Base-by-base conservation (phyloP, 169 alveolate genomes). In the Plasmodium falciparum region DNA sequence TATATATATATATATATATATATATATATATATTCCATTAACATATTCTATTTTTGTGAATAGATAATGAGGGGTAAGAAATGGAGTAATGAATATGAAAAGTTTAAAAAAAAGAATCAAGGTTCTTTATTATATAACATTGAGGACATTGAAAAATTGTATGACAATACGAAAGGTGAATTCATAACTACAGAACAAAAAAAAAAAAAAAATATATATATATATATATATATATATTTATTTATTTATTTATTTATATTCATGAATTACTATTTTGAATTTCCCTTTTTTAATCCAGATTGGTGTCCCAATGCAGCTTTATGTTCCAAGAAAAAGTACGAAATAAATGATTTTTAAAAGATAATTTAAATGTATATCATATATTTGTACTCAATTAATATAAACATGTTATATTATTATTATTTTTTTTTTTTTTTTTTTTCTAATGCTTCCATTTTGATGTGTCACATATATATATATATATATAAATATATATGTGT, bases 261-360 rank as follows among this genome's bases (percentile, higher is more conserved):
- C 20, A 15, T 63, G n/a, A 63, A 29, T 3, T 65, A 12, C 73
- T 22, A 15, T 62, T 24, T 47, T 47, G 11, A n/a, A 12, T 13
- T 26, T n/a, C 9, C 9, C 47, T 73, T 73, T 73, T 26, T 52
- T 13, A 66, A 66, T 39, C 43, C 33, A 78, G 89, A 78, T 49
- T 78, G 89, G 89, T 78, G 89, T 24, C 89, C 89, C 22, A 69
- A 29, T 56, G 89, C 89, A 20, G 47, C 89, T 45, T 50, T 78
- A 49, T 78, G 89, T 24, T 67, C 74, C 11, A 78, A 24, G 43
- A 78, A 43, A 43, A 78, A 65, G 66, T 66, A 78, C 17, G 89
- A 78, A 50, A n/a, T 8, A 50, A 33, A n/a, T 7, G 22, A 62
- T 29, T 39, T 22, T 62, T 29, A 75, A 13, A 39, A 67, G 13